Percentiles rank a stretch among this genome's conserved stretches.
phyloP scores from a whole-genome alignment of 2,329 filamentous ascomycete species.

The Stagonosporopsis cucurbitacearum region DNA sequence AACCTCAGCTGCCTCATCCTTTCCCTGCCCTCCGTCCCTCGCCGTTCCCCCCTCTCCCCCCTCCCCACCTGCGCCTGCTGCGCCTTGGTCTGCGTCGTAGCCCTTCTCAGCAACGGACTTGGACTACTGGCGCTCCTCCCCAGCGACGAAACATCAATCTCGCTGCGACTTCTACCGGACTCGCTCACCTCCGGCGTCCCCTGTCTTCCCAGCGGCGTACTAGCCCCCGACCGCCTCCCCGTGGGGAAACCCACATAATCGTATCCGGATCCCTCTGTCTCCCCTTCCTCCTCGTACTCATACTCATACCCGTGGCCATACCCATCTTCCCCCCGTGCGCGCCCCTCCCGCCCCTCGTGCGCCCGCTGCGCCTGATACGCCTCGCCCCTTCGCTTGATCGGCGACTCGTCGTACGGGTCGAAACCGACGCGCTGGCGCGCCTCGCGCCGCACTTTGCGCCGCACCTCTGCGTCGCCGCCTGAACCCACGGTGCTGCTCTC shows the following conservation, averaged over 20 bases:
- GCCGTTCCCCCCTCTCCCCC: not conserved
- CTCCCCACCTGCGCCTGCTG: not conserved
- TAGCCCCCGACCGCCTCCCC: slow-evolving; percentile 16
- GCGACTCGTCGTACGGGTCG: slow-evolving; percentile 75
- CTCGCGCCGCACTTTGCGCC: slow-evolving; percentile 65
- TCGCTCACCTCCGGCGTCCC: slow-evolving; percentile 10
- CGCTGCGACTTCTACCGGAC: not conserved
- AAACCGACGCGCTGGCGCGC: slow-evolving; percentile 70
- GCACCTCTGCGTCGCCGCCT: slow-evolving; percentile 66
- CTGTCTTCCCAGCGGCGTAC: slow-evolving; percentile 24
- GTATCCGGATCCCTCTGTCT: too few species aligned
- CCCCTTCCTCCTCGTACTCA: too few species aligned
- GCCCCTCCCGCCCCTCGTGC: slow-evolving; percentile 21
- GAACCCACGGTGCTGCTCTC: slow-evolving; percentile 71
- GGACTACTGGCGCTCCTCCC: slow-evolving; percentile 27
- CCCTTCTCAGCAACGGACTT: slow-evolving; percentile 45
- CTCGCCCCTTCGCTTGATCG: slow-evolving; percentile 69
- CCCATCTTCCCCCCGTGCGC: not conserved
- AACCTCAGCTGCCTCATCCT: slow-evolving; percentile 35
- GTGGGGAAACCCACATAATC: slow-evolving; percentile 44
- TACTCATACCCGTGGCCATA: not conserved
- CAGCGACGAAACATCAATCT: not conserved
- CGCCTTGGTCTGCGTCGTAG: slow-evolving; percentile 37
- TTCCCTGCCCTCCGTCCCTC: not conserved
- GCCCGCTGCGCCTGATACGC: slow-evolving; percentile 62